Base-by-base conservation (phyloP, 1,139 yeast species). In the Suhomyces bokatorum region DNA sequence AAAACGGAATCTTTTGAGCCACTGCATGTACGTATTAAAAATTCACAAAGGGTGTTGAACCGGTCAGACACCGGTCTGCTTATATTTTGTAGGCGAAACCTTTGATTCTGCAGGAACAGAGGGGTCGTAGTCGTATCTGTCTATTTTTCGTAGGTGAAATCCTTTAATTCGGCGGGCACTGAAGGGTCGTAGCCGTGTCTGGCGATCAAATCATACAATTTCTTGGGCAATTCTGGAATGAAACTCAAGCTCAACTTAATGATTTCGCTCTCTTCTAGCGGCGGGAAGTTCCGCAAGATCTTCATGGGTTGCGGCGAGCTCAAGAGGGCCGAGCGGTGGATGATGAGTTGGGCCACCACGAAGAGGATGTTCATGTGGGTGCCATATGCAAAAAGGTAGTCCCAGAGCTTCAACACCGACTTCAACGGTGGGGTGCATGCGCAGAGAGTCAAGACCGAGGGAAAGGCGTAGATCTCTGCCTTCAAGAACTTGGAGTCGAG, bases 401-500 rank as follows among this genome's bases (percentile, higher is more conserved):
- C 98, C 98, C 98, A 90, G 24, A 90, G 70, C 45, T 83, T 78
- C 37, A 90, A 67, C 0, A 87, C 89, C 50, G 90, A 87, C 24
- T 74, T 69, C 41, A 91, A 68, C 0, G 97, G 95, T 9, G 96
- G 96, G 3, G 96, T 89, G 58, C 96, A 88, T 5, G 97, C 95
- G 46, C 95, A 83, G 40, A 91, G 69, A 0, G 98, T 90, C 50
- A 91, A 69, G 0, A 90, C 88, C 1, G 95, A 83, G 0, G 97
- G 95, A 56, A 90, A 84, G 0, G 96, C 97, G 62, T 89, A 90
- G 30, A 90, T 82, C 58, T 90, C 90, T 0, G 97, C 91, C 39
- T 85, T 82, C 46, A 83, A 63, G 57, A 85, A 79, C 56, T 85
- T 85, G 42, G 85, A 75, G 48, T 77, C 80, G 39, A 87, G 70